phyloP scores from a whole-genome alignment of 2,329 filamentous ascomycete species.

The Lasiodiplodia citricola region DNA sequence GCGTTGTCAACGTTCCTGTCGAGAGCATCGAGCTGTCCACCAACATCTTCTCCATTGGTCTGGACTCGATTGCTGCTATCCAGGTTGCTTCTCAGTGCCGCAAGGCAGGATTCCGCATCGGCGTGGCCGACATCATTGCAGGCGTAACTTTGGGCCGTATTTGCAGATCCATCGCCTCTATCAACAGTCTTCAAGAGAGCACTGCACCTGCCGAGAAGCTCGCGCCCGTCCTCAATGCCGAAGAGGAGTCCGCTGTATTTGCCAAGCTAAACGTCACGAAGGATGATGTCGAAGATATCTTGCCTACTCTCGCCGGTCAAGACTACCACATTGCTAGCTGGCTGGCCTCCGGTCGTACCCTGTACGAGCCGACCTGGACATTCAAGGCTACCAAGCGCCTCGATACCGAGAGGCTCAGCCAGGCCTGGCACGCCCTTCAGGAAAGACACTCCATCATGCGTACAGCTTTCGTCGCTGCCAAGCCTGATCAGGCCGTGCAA shows the following conservation, averaged over 20 bases:
- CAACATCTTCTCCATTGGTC: slow-evolving; percentile 27
- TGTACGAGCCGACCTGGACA: slow-evolving; percentile 26
- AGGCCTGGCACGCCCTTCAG: slow-evolving; percentile 39
- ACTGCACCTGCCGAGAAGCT: neutral
- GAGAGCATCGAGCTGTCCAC: slow-evolving; percentile 25
- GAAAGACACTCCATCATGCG: slow-evolving; percentile 41
- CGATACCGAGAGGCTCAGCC: slow-evolving; percentile 33
- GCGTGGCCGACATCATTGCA: slow-evolving; percentile 24
- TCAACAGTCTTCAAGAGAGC: neutral
- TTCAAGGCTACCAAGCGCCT: slow-evolving; percentile 28
- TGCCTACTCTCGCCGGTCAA: slow-evolving; percentile 24
- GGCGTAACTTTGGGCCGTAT: slow-evolving; percentile 25
- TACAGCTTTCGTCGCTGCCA: slow-evolving; percentile 40
- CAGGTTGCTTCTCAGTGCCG: slow-evolving; percentile 24
- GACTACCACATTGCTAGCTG: slow-evolving; percentile 25
- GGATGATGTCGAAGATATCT: slow-evolving; percentile 18
- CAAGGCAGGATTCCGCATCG: slow-evolving; percentile 19
- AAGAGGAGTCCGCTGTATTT: slow-evolving; percentile 5
- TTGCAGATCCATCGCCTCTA: slow-evolving; percentile 5
- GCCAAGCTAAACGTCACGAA: neutral
- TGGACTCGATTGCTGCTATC: slow-evolving; percentile 27
- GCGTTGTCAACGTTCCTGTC: slow-evolving; percentile 13
- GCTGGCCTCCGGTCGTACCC: slow-evolving; percentile 18
- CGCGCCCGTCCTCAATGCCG: neutral
- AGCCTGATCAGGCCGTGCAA: slow-evolving; percentile 36